Percentiles rank a stretch among this genome's conserved stretches.
Conservation (phyloP, 192 early-diverging fungal genomes). For the Chytriomyces confervae region DNA sequence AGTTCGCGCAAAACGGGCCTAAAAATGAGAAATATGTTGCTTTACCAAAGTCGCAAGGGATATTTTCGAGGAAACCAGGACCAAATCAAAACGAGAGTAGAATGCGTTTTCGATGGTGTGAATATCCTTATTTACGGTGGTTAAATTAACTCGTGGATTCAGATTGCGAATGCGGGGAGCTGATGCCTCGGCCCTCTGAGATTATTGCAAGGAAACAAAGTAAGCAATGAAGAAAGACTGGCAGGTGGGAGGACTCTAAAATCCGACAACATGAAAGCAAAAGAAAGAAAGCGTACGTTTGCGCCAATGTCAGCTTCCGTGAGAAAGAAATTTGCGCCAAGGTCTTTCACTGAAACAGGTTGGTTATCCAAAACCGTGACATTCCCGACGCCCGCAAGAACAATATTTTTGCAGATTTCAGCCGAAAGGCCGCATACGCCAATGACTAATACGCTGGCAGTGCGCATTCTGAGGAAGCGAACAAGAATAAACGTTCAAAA, state of each 20-base stretch:
- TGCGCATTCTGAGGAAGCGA: conserved; percentile 84
- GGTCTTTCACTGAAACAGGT: conserved; percentile 63
- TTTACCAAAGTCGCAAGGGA: conserved; percentile 39
- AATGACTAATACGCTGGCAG: conserved; percentile 73
- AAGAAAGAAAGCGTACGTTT: conserved; percentile 61
- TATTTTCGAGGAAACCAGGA: conserved; percentile 42
- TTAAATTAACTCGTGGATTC: conserved; percentile 82
- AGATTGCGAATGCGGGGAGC: conserved; percentile 68
- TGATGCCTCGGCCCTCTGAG: conserved; percentile 69
- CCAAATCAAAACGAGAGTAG: conserved; percentile 71
- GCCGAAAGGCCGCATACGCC: conserved; percentile 77
- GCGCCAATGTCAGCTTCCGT: conserved; percentile 68
- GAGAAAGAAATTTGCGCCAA: conserved; percentile 80
- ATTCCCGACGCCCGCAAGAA: conserved; percentile 82
- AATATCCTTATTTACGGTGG: conserved; percentile 55
- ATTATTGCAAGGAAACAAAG: conserved; percentile 4
- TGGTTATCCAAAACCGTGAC: conserved; percentile 73
- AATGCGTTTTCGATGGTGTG: conserved; percentile 53
- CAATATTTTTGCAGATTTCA: conserved; percentile 93
- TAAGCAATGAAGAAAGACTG: conserved; percentile 40
- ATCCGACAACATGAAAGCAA: too few relatives aligned
- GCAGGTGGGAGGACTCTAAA: too few relatives aligned
- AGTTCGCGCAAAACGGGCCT: background rate
- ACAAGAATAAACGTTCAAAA: conserved; percentile 6
- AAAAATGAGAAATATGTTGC: conserved; percentile 39